Base-by-base conservation (phyloP, 208 protist species). In the Perkinsela sp. region DNA sequence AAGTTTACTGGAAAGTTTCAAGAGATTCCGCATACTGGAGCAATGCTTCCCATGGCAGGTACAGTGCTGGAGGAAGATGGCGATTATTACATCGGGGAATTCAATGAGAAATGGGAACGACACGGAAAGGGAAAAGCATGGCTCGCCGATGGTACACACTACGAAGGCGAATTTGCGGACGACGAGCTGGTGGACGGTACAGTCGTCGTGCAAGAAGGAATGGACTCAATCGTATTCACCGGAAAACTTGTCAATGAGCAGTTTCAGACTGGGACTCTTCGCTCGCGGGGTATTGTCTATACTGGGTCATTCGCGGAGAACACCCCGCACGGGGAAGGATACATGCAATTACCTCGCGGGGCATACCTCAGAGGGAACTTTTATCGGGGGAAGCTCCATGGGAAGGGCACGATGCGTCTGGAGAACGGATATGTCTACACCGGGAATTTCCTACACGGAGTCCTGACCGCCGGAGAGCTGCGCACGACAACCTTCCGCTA, bases 401-500 rank as follows among this genome's bases (percentile, higher is more conserved):
- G 88, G 0, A 69, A 28, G 0, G 71, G 72, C 28, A 88, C 84
- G 70, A 93, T 93, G 84, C 84, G 84, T 71, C 80, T 93, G 0
- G 85, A 89, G 30, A 80, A 85, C 40, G 88, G 88, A 0, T 90
- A 89, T 70, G 82, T 93, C 48, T 90, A 91, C 68, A 75, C 85
- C 6, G 88, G 88, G 0, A 80, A 88, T 31, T 93, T 91, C 76
- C 15, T 90, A 6, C 80, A 91, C 65, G 88, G 88, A 1, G 69
- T 75, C 31, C 81, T 93, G 29, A 75, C 73, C n/a, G 71, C 73
- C 68, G 88, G 88, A 31, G 85, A 80, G 29, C 77, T 91, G 31
- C 89, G 83, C 76, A 89, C 86, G 0, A 82, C 82, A 1, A 90
- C 83, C 15, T 92, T 89, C 80, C 88, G 80, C 31, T 92, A 92